Evolutionary conservation across 1,139 yeast genomes (phyloP).

Genomic region (Spencermartinsiella ligniputridi): DNA sequence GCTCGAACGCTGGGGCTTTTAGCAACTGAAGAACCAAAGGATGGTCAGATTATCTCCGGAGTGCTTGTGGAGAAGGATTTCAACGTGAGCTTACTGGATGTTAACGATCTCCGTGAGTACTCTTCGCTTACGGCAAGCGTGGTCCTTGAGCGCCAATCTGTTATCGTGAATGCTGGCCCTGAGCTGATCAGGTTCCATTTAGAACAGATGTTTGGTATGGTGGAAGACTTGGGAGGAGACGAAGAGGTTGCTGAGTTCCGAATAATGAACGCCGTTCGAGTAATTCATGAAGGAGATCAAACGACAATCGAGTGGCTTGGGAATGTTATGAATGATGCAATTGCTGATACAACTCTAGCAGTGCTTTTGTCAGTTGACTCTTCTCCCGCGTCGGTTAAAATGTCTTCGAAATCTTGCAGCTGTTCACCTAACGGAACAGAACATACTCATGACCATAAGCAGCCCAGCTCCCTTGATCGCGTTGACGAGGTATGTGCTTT

Average conservation of each 20-base stretch:
- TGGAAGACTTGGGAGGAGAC: slow-evolving; percentile 58
- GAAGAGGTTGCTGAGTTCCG: slow-evolving; percentile 42
- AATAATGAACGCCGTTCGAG: slow-evolving; percentile 46
- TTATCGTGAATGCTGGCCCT: slow-evolving; percentile 75
- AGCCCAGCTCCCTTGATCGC: slow-evolving; percentile 44
- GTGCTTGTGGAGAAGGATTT: slow-evolving; percentile 89
- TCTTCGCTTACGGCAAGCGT: slow-evolving; percentile 83
- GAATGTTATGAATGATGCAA: slow-evolving; percentile 82
- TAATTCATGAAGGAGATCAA: slow-evolving; percentile 27
- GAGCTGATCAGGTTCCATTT: slow-evolving; percentile 84
- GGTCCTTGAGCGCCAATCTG: slow-evolving; percentile 73
- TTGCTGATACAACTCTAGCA: slow-evolving; percentile 92
- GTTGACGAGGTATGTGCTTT: slow-evolving; percentile 60
- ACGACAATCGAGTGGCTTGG: slow-evolving; percentile 83
- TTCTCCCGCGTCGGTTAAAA: slow-evolving; percentile 89
- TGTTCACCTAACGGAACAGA: slow-evolving; percentile 39
- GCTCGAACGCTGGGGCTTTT: slow-evolving; percentile 82
- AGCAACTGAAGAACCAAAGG: slow-evolving; percentile 44
- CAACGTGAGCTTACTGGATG: slow-evolving; percentile 73
- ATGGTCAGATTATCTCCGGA: slow-evolving; percentile 63
- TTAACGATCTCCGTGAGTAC: slow-evolving; percentile 83
- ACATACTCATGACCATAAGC: slow-evolving; percentile 28
- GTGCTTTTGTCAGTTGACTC: slow-evolving; percentile 88
- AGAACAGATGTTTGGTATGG: slow-evolving; percentile 90
- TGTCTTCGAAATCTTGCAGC: slow-evolving; percentile 58